phyloP scores from a whole-genome alignment of 495 filamentous ascomycete genomes.

The Pyrenula aspistea region DNA sequence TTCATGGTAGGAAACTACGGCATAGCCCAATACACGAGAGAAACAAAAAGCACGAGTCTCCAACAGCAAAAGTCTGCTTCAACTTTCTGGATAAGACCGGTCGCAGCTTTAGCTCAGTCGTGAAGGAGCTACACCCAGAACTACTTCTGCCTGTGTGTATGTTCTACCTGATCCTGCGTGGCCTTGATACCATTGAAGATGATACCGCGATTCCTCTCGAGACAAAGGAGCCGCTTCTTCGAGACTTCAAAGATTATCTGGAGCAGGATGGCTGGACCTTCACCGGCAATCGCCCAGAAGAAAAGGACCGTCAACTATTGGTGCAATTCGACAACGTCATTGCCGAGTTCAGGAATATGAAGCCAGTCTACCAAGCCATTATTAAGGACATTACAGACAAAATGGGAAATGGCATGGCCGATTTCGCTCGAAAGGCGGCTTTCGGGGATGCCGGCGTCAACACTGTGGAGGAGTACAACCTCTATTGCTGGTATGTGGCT shows the following conservation, averaged over 20 bases:
- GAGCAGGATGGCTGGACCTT: no score
- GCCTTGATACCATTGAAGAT: conserved; percentile 77
- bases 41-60: conserved; percentile 48
- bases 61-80: conserved; percentile 58
- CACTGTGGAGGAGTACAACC: conserved; percentile 64
- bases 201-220: conserved; percentile 68
- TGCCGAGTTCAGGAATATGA: conserved; percentile 64
- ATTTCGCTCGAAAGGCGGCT: conserved; percentile 62
- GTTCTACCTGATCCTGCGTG: conserved; percentile 71
- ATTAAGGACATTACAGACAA: conserved; percentile 74
- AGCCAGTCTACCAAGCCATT: conserved; percentile 55
- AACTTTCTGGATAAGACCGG: conserved; percentile 62
- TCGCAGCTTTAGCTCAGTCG: conserved; percentile 68
- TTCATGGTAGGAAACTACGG: conserved; percentile 63
- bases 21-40: conserved; percentile 71
- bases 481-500: conserved; percentile 84
- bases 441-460: conserved; percentile 57
- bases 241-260: conserved; percentile 60
- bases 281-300: conserved; percentile 57
- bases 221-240: conserved; percentile 60
- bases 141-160: conserved; percentile 64
- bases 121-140: conserved; percentile 73
- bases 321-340: conserved; percentile 63
- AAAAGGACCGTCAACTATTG: conserved; percentile 70
- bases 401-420: conserved; percentile 87